Conservation (phyloP, 164 flowering plant genomes). For the Chimonanthus praecox region DNA sequence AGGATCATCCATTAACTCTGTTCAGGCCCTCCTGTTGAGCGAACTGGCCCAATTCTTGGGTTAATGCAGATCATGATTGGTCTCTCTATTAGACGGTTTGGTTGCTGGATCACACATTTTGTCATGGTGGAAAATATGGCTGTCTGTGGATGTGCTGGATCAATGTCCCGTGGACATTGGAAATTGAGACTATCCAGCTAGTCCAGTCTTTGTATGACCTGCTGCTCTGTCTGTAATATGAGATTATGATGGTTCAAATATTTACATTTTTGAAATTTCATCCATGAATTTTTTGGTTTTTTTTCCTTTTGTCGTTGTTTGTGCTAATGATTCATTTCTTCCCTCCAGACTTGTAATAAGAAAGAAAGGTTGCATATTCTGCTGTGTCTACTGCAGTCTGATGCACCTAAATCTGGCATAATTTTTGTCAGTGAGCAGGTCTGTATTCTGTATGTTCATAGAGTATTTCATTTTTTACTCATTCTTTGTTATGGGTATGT, state of each 20-base stretch:
- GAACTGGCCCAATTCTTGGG: not conserved
- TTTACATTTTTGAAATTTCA: not conserved
- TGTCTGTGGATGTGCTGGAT: not conserved
- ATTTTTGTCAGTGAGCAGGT: slow-evolving; percentile 89
- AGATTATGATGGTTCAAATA: not conserved
- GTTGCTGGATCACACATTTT: not conserved
- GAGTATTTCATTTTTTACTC: not conserved
- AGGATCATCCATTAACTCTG: not conserved
- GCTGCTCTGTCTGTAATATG: not conserved
- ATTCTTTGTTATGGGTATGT: not conserved
- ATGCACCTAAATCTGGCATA: slow-evolving; percentile 71
- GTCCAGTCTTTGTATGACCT: not conserved
- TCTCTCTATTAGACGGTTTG: not conserved
- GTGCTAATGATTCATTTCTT: slow-evolving; percentile 12
- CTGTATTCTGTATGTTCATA: not conserved
- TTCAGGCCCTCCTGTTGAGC: not conserved
- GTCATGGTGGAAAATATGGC: not conserved
- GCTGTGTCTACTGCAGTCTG: slow-evolving; percentile 46
- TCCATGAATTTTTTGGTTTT: not conserved
- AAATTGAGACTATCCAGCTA: not conserved
- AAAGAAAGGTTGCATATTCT: slow-evolving; percentile 40
- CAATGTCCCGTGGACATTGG: not conserved
- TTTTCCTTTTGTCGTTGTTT: slow-evolving; percentile 1
- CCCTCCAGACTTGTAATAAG: slow-evolving; percentile 50
- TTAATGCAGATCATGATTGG: not conserved